Percentiles rank a stretch among this genome's conserved stretches.
phyloP scores from a whole-genome alignment of 371 early-diverging fungal species.

The Zychaea mexicana region DNA sequence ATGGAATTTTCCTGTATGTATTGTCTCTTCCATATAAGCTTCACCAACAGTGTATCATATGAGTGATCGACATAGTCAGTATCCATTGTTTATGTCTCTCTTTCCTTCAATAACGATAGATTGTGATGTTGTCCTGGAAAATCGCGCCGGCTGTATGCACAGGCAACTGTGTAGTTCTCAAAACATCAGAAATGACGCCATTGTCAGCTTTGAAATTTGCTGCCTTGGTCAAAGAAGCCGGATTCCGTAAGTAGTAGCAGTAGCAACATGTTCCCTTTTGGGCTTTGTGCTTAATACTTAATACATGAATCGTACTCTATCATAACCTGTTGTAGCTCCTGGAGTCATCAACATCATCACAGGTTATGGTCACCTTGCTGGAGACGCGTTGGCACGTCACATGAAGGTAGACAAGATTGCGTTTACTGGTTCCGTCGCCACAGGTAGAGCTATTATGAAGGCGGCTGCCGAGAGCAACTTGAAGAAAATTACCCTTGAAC shows the following conservation, averaged over 20 bases:
- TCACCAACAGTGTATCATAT: too few relatives aligned
- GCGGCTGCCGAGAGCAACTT: constrained; percentile 67
- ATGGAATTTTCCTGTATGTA: constrained; percentile 80
- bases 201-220: constrained; percentile 54
- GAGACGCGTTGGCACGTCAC: constrained; percentile 35
- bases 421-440: constrained; percentile 63
- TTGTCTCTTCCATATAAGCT: background rate
- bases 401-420: constrained; percentile 55
- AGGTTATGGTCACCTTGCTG: constrained; percentile 42
- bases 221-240: constrained; percentile 51
- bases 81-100: too few relatives aligned
- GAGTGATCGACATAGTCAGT: too few relatives aligned
- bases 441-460: constrained; percentile 55
- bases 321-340: constrained; percentile 18
- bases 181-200: constrained; percentile 84
- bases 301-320: too few relatives aligned
- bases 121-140: constrained; percentile 65
- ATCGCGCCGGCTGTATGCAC: constrained; percentile 87
- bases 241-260: constrained; percentile 20
- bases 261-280: too few relatives aligned
- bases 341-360: constrained; percentile 79
- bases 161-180: constrained; percentile 81
- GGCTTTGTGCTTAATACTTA: too few relatives aligned
- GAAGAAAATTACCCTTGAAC: constrained; percentile 77
- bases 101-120: background rate